Conservation (phyloP, 441 rosid genomes). For the Gossypium schwendimanii region DNA sequence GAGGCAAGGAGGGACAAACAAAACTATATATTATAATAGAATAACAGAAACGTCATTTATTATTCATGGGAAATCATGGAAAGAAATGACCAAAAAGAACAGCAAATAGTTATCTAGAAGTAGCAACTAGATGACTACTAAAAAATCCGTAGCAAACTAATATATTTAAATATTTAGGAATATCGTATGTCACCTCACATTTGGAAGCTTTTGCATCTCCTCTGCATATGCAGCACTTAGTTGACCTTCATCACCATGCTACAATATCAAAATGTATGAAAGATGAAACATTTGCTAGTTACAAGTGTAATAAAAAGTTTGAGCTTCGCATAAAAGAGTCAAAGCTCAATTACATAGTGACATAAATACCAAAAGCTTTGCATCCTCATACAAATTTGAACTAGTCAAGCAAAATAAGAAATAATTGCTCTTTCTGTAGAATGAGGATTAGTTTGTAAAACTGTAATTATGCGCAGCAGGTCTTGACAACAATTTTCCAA, state of each 20-base stretch:
- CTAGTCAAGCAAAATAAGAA: conserved; percentile 6
- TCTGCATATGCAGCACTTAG: conserved; percentile 70
- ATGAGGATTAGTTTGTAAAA: background rate
- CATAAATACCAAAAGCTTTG: background rate
- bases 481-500: conserved; percentile 3
- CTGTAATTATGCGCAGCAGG: background rate
- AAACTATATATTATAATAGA: background rate
- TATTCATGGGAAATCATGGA: background rate
- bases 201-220: conserved; percentile 71
- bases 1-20: background rate
- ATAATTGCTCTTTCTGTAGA: background rate
- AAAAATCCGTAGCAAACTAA: conserved; percentile 6
- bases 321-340: background rate
- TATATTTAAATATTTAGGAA: conserved; percentile 12
- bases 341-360: background rate
- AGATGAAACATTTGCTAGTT: conserved; percentile 14
- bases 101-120: background rate
- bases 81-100: background rate
- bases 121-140: background rate
- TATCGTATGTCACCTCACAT: conserved; percentile 69
- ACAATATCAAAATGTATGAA: conserved; percentile 20
- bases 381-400: background rate
- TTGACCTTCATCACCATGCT: conserved; percentile 94
- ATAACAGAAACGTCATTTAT: background rate
- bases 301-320: background rate